Conservation (phyloP, 169 alveolate genomes). For the Fabrea salina region DNA sequence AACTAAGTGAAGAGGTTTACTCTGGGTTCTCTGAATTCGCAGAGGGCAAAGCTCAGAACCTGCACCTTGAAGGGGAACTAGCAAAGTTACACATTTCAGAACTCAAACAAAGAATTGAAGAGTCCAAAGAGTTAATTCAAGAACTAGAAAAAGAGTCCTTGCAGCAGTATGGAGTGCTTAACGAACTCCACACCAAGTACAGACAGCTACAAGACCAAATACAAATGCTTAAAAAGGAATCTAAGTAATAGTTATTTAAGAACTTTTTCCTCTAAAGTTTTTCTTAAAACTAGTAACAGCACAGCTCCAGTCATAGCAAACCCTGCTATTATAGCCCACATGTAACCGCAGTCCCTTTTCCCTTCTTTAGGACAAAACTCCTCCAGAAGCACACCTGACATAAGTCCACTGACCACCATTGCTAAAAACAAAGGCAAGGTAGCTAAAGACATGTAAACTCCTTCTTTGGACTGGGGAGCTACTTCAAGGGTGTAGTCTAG, state of each 20-base stretch:
- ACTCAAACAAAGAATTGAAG: constrained; percentile 9
- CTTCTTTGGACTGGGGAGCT: not conserved
- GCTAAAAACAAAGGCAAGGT: not conserved
- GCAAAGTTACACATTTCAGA: not conserved
- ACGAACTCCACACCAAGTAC: not conserved
- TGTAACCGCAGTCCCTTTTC: not conserved
- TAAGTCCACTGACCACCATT: not conserved
- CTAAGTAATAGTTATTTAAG: too few species aligned
- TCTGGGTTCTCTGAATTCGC: constrained; percentile 16
- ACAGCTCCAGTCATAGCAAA: not conserved
- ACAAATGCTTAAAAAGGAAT: not conserved
- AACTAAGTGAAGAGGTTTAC: constrained; percentile 15
- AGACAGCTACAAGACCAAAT: not conserved
- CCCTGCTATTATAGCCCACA: constrained; percentile 23
- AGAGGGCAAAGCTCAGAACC: constrained; percentile 8
- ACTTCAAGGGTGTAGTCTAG: constrained; percentile 7
- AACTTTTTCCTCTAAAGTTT: not conserved
- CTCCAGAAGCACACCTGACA: constrained; percentile 2
- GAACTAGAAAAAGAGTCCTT: constrained; percentile 9
- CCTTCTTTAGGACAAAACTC: constrained; percentile 27
- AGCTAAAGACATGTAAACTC: not conserved
- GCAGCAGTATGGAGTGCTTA: not conserved
- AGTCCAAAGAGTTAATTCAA: constrained; percentile 12
- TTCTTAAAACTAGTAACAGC: not conserved
- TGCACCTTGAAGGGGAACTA: not conserved